Percentiles rank a stretch among this genome's conserved stretches.
phyloP scores from a whole-genome alignment of 768 basidiomycete genomes.

The Mycena albidolilacea region DNA sequence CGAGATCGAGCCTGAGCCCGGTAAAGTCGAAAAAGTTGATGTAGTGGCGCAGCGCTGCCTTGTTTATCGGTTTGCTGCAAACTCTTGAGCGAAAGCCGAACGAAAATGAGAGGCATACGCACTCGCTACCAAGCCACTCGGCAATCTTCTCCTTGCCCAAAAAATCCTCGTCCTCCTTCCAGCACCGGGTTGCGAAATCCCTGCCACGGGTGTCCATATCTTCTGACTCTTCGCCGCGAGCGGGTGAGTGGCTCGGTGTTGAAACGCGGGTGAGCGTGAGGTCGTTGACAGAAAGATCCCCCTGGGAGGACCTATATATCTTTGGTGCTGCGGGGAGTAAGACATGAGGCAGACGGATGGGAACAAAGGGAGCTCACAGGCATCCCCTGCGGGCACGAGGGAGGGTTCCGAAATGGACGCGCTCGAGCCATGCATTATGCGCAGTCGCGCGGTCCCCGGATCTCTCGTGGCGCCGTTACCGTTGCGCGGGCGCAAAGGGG shows the following conservation, averaged over 20 bases:
- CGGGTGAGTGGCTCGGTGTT: slow-evolving; percentile 59
- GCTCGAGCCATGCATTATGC: slow-evolving; percentile 77
- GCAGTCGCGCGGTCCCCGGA: slow-evolving; percentile 56
- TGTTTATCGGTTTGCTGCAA: slow-evolving; percentile 81
- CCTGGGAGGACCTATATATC: slow-evolving; percentile 43
- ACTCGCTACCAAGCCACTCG: slow-evolving; percentile 96
- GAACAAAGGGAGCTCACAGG: slow-evolving; percentile 56
- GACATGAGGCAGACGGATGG: slow-evolving; percentile 30
- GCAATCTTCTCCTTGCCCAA: slow-evolving; percentile 93
- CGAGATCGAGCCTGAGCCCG: slow-evolving; percentile 85
- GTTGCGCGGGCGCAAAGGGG: slow-evolving; percentile 62
- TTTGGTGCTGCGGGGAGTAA: slow-evolving; percentile 39
- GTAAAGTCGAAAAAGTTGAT: slow-evolving; percentile 92
- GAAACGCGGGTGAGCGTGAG: slow-evolving; percentile 60
- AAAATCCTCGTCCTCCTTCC: slow-evolving; percentile 89
- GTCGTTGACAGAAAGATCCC: slow-evolving; percentile 66
- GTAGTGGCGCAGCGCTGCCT: slow-evolving; percentile 82
- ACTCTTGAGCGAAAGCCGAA: slow-evolving; percentile 11
- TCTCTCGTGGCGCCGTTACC: slow-evolving; percentile 49
- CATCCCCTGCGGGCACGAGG: slow-evolving; percentile 68
- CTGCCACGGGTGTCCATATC: slow-evolving; percentile 77
- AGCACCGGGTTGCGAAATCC: slow-evolving; percentile 83
- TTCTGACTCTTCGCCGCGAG: slow-evolving; percentile 62
- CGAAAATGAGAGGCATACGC: slow-evolving; percentile 54
- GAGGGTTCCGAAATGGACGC: slow-evolving; percentile 91